Evolutionary conservation across 495 filamentous ascomycete species (phyloP), one percentile per base, ranked within the genome.

Genomic region (Penicillium paradoxum): DNA sequence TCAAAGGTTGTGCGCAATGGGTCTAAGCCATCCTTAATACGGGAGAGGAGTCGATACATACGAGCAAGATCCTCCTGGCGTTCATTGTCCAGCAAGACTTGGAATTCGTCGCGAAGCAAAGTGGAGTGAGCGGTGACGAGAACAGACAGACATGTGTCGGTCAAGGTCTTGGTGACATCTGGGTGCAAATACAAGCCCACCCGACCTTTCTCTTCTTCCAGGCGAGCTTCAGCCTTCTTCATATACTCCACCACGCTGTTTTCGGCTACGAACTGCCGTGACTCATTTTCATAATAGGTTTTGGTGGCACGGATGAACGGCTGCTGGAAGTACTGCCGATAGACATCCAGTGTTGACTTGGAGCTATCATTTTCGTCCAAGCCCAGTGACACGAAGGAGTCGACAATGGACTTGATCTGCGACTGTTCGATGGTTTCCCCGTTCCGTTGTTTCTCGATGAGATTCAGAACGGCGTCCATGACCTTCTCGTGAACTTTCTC

Each of bases 231-330:
- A 14, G 93, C 95, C 76, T 99, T 99, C 78, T 97, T 97, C 95
- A 97, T 97, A 71, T 97, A 99, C 64, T 99, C 93, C 25, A 99
- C 91, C 6, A 97, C 91, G 57, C 88, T 96, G 63, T 99, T 99
- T 65, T 97, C 92, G 7, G 90, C 86, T 9, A 97, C 84, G 64
- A 97, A 99, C 59, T 88, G 86, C 54, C 90, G 87, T 48, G 91
- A 97, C 65, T 99, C 93, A 36, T 86, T 85, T 55, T 91, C 79
- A 66, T 97, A 99, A 70, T 96, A 97, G 6, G 71, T 65, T 56
- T 77, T 82, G 9, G 93, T 99, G 6, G 90, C 90, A 4, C 80
- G 78, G 46, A 99, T 82, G 80, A 92, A 99, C 1, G 93, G 95
- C 56, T 75, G 79, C 75, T 99, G 91, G 69, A 99, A 99, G 70